Evolutionary conservation across 495 filamentous ascomycete genomes (phyloP), one percentile per base, ranked within the genome.

Genomic region (Penicillium nucicola): DNA sequence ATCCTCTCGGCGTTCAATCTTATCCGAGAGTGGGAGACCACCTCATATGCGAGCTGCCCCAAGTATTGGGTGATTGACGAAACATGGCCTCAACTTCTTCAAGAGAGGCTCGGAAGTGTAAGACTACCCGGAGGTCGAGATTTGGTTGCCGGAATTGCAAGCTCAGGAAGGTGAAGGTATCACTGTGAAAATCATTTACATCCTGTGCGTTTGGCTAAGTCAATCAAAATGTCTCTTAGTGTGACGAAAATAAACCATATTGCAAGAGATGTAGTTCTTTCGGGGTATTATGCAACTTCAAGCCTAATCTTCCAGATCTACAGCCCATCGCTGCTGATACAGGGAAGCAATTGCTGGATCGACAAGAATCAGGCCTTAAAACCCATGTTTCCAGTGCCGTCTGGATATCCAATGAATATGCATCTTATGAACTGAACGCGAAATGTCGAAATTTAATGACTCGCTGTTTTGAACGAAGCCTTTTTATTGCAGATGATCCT

Each of bases 121-220:
- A 18, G 40, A 57, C 36, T 43, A 38, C 0, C 50, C 56, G 52
- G 22, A 60, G 65, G 44, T 77, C 75, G 19, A 63, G 74, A 67
- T 68, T 54, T 54, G 75, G 75, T 43, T 78, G 74, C 52, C 69
- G 75, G 25, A 77, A 76, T 55, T 77, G 72, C 65, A 79, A 77
- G 59, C 68, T 76, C 19, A 50, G 74, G 49, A 75, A 71, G 57
- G 53, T 79, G 25, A 77, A 77, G 69, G 75, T 77, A 39, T n/a
- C 17, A 9, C 32, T 28, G 17, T n/a, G n/a, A n/a, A n/a, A 13
- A 17, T 40, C 36, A 53, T 51, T 34, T 14, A 41, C 50, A 14
- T 45, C 12, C 10, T 20, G 42, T 39, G 18, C n/a, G n/a, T 38
- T 45, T 50, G 31, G 48, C 52, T 59, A 28, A 67, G 8, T 12